Percentiles rank a stretch among this genome's conserved stretches.
Conservation (phyloP, 2,329 filamentous ascomycete genomes). For the Pseudogymnoascus sp. region DNA sequence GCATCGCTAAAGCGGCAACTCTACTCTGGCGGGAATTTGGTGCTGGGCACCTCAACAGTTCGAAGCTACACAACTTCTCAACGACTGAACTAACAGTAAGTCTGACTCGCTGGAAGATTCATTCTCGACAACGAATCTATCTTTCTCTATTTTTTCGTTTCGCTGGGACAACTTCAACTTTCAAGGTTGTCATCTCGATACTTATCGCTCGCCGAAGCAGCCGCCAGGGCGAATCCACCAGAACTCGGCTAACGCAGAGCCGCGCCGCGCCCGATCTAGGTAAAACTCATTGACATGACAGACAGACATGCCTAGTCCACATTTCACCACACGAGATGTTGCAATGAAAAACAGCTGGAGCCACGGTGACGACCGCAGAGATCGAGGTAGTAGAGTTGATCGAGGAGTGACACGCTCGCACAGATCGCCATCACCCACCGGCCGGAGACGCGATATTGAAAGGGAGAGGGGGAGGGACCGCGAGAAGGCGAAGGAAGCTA, state of each 20-base stretch:
- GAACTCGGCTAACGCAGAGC: conserved; percentile 5
- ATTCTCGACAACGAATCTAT: not conserved
- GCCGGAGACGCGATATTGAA: conserved; percentile 30
- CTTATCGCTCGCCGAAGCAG: conserved; percentile 1
- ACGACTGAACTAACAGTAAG: not conserved
- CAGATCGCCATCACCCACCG: conserved; percentile 31
- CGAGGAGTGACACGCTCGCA: conserved; percentile 30
- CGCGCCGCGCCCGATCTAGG: conserved; percentile 7
- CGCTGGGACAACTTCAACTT: not conserved
- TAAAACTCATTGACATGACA: conserved; percentile 8
- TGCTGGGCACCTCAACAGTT: conserved; percentile 1
- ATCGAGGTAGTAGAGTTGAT: conserved; percentile 29
- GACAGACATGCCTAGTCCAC: conserved; percentile 13
- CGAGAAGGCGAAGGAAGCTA: conserved; percentile 24
- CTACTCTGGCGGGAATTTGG: not conserved
- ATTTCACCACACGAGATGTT: conserved; percentile 30
- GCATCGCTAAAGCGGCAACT: not conserved
- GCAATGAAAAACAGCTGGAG: conserved; percentile 38
- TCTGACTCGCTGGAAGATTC: conserved; percentile 4
- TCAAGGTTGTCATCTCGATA: not conserved
- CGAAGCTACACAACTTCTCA: not conserved
- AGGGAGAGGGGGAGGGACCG: conserved; percentile 27
- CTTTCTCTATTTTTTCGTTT: not conserved
- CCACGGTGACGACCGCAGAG: conserved; percentile 36
- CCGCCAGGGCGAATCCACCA: conserved; percentile 5